phyloP scores from a whole-genome alignment of 257 asterid species.

The Buddleja alternifolia region DNA sequence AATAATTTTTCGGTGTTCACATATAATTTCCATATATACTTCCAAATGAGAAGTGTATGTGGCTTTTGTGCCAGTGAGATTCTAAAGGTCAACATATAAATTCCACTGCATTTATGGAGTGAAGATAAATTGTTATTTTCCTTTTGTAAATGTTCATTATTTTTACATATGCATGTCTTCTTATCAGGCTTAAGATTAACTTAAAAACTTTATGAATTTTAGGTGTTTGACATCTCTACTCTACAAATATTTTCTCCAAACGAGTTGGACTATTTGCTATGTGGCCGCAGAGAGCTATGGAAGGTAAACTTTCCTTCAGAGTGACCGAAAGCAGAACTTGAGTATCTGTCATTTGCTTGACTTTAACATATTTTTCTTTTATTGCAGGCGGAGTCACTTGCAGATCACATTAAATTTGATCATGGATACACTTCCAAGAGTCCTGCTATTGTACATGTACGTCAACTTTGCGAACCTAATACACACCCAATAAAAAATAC shows the following conservation, averaged over 20 bases:
- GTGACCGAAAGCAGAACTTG: constrained; percentile 17
- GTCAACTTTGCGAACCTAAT: constrained; percentile 34
- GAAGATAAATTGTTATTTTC: too few species aligned
- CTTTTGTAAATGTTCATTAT: neutral
- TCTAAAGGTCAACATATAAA: too few species aligned
- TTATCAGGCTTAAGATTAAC: neutral
- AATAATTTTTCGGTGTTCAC: too few species aligned
- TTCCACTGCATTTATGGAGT: too few species aligned
- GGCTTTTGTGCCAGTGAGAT: too few species aligned
- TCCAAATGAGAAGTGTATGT: too few species aligned
- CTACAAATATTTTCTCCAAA: constrained; percentile 89
- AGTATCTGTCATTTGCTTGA: constrained; percentile 14
- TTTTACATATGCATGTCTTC: constrained; percentile 6
- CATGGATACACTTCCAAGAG: constrained; percentile 98
- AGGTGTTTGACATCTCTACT: constrained; percentile 88
- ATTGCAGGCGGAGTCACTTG: constrained; percentile 85
- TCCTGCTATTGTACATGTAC: constrained; percentile 79
- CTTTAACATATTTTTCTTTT: constrained; percentile 26
- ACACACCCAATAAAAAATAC: constrained; percentile 1
- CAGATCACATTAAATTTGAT: constrained; percentile 93
- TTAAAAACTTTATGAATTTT: constrained; percentile 19
- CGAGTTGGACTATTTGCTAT: constrained; percentile 93
- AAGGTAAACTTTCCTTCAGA: constrained; percentile 58
- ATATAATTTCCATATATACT: too few species aligned
- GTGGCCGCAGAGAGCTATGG: constrained; percentile 98